Percentiles rank a stretch among this genome's conserved stretches.
Evolutionary conservation across 768 basidiomycete genomes (phyloP).

Genomic region (Boletus rex-veris): DNA sequence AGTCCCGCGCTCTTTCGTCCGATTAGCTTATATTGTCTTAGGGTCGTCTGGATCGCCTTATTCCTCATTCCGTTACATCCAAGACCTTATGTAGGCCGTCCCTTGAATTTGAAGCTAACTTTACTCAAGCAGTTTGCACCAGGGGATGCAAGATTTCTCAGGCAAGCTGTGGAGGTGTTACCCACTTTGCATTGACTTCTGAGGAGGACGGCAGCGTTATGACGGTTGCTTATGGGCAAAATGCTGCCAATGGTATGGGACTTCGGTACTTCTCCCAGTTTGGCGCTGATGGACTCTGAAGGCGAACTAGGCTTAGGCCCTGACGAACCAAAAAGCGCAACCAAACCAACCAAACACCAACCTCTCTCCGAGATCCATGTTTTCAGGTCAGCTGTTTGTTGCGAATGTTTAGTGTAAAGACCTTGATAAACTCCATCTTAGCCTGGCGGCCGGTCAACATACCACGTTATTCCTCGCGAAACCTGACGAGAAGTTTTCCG

Average conservation of each 20-base stretch:
- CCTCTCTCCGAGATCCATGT: slow-evolving; percentile 79
- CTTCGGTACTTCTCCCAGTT: not conserved
- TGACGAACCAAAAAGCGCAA: slow-evolving; percentile 81
- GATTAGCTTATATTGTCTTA: slow-evolving; percentile 28
- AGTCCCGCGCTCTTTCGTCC: not conserved
- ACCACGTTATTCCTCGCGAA: slow-evolving; percentile 80
- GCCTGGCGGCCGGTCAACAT: slow-evolving; percentile 82
- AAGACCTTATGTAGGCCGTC: slow-evolving; percentile 70
- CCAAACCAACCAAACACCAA: slow-evolving; percentile 70
- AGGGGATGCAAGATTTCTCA: slow-evolving; percentile 77
- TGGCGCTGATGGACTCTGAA: slow-evolving; percentile 18
- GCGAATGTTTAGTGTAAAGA: not conserved
- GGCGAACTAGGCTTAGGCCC: slow-evolving; percentile 80
- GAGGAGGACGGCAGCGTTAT: slow-evolving; percentile 75
- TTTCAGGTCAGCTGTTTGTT: slow-evolving; percentile 53
- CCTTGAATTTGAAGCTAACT: not conserved
- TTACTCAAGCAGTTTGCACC: slow-evolving; percentile 2
- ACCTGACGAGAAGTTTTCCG: slow-evolving; percentile 70
- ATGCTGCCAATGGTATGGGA: slow-evolving; percentile 69
- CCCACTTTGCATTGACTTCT: slow-evolving; percentile 75
- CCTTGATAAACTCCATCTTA: slow-evolving; percentile 28
- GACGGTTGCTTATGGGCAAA: slow-evolving; percentile 85
- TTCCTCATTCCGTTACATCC: slow-evolving; percentile 82
- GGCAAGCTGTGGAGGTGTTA: slow-evolving; percentile 80
- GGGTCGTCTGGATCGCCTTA: slow-evolving; percentile 89